phyloP scores from a whole-genome alignment of 305 asterid genomes.

The Plantago coronopus region DNA sequence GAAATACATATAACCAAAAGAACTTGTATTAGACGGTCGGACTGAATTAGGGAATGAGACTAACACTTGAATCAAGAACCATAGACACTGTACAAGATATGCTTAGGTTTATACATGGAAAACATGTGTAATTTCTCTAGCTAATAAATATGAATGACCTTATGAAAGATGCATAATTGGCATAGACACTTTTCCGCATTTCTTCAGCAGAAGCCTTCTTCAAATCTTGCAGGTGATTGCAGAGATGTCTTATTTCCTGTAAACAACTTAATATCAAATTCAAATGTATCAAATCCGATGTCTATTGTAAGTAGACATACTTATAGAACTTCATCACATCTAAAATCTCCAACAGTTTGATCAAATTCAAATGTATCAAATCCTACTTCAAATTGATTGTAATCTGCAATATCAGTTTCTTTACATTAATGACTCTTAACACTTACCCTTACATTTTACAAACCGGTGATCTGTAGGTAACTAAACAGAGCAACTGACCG shows the following conservation, averaged over 20 bases:
- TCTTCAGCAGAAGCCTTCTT: conserved; percentile 96
- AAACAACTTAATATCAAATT: background rate
- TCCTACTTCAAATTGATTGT: too few relatives aligned
- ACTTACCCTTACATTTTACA: background rate
- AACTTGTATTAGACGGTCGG: too few relatives aligned
- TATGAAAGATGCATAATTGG: conserved; percentile 83
- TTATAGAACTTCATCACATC: too few relatives aligned
- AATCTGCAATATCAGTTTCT: too few relatives aligned
- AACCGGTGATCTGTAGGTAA: background rate
- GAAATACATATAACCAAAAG: conserved; percentile 27
- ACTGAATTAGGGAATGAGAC: too few relatives aligned
- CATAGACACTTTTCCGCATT: conserved; percentile 85
- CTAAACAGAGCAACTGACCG: background rate
- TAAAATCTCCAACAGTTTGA: background rate
- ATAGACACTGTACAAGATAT: too few relatives aligned
- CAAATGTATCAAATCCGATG: background rate
- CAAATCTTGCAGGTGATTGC: conserved; percentile 59
- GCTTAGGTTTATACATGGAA: too few relatives aligned
- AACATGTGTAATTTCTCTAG: too few relatives aligned
- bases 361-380: too few relatives aligned
- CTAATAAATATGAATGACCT: conserved; percentile 53
- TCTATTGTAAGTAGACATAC: too few relatives aligned
- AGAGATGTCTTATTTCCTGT: conserved; percentile 83
- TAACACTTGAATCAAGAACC: background rate
- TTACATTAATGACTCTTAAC: too few relatives aligned